These are phyloP conservation scores for Fusarium temperatum DNA, from an alignment of 2,329 filamentous ascomycete genomes.

Conservation along the genomic window DNA sequence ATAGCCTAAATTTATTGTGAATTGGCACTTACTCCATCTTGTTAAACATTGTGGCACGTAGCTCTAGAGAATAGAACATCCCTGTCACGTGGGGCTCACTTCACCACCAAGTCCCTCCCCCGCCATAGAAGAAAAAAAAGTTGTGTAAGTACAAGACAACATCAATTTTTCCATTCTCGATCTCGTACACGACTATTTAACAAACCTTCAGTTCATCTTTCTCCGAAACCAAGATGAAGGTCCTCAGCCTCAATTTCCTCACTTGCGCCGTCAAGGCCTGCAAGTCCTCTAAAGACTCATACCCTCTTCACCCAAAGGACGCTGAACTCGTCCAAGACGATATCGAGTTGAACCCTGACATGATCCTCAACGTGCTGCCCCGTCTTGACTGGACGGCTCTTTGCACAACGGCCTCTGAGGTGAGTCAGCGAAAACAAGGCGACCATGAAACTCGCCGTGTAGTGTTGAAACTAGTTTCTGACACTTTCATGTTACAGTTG, in stretches of 20 bases:
- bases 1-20: neutral
- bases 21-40: neutral
- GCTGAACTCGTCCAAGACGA: slow-evolving; percentile 91
- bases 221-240: slow-evolving; percentile 72
- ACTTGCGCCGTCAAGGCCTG: slow-evolving; percentile 96
- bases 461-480: slow-evolving; percentile 10
- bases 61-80: neutral
- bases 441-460: neutral
- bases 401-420: slow-evolving; percentile 78
- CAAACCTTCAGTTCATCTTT: neutral
- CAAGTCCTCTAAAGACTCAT: slow-evolving; percentile 81
- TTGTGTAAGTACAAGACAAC: slow-evolving; percentile 42
- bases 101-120: slow-evolving; percentile 23
- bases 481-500: slow-evolving; percentile 61
- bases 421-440: slow-evolving; percentile 50
- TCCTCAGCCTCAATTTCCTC: slow-evolving; percentile 95
- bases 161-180: neutral
- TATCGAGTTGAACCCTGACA: slow-evolving; percentile 79
- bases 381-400: slow-evolving; percentile 90
- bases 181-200: neutral
- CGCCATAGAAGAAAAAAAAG: slow-evolving; percentile 43
- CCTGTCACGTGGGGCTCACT: slow-evolving; percentile 46
- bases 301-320: slow-evolving; percentile 91
- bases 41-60: neutral
- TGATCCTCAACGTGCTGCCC: slow-evolving; percentile 85